Evolutionary conservation across 2,329 filamentous ascomycete genomes (phyloP).

Genomic region (Cladosporium sp.): DNA sequence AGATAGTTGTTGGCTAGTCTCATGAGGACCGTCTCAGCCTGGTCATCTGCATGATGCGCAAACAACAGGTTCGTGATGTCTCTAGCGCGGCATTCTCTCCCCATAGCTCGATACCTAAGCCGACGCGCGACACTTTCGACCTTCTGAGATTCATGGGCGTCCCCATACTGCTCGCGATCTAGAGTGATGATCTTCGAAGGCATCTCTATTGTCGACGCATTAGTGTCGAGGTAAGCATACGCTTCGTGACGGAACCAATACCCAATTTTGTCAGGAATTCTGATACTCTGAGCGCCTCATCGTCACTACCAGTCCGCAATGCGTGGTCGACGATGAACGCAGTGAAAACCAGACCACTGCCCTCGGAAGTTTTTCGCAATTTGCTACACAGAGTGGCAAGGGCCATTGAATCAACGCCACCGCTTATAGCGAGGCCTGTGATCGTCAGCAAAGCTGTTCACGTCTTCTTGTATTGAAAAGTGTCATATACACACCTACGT

Average conservation of each 20-base stretch:
- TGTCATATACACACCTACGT: not conserved
- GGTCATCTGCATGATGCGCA: conserved; percentile 86
- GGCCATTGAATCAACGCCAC: conserved; percentile 97
- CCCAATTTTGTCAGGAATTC: conserved; percentile 22
- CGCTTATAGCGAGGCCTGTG: conserved; percentile 71
- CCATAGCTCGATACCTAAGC: conserved; percentile 69
- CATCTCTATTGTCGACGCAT: not conserved
- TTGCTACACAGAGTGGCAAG: conserved; percentile 66
- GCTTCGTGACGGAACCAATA: conserved; percentile 4
- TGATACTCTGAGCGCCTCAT: conserved; percentile 52
- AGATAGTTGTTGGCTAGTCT: conserved; percentile 65
- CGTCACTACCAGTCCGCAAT: conserved; percentile 50
- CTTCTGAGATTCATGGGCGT: conserved; percentile 51
- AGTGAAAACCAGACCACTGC: conserved; percentile 32
- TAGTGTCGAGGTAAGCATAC: not conserved
- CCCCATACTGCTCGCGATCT: conserved; percentile 33
- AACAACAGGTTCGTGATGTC: conserved; percentile 62
- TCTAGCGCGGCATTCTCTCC: conserved; percentile 51
- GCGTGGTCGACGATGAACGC: conserved; percentile 61
- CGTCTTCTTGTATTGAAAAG: not conserved
- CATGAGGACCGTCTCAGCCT: conserved; percentile 84
- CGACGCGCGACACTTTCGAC: conserved; percentile 74
- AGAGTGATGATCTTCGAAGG: conserved; percentile 29
- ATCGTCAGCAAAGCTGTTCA: not conserved
- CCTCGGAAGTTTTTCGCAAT: not conserved